A percentile compares a stretch with the other conserved stretches of the same genome.
phyloP scores from a whole-genome alignment of 352 stramenopile species.

The Phytopythium boreale region DNA sequence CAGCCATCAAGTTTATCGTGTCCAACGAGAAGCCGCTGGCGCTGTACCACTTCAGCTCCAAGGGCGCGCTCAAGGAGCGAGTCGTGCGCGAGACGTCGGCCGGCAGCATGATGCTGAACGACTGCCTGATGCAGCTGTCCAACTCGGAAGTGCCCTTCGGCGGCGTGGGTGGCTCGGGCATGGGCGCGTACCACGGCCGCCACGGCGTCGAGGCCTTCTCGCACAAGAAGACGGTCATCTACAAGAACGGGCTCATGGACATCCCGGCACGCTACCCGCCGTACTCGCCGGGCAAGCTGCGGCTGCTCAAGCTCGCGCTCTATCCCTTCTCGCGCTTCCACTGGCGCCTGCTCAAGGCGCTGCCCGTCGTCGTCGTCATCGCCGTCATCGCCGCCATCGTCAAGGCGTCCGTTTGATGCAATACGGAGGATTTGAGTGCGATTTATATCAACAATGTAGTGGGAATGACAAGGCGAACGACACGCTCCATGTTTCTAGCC shows the following conservation, averaged over 20 bases:
- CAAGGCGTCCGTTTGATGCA: slow-evolving; percentile 17
- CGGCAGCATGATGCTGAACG: slow-evolving; percentile 74
- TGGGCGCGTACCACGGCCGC: slow-evolving; percentile 82
- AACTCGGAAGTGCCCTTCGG: slow-evolving; percentile 78
- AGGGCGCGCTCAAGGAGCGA: slow-evolving; percentile 30
- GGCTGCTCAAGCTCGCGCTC: slow-evolving; percentile 35
- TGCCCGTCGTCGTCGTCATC: slow-evolving; percentile 23
- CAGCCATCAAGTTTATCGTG: slow-evolving; percentile 34
- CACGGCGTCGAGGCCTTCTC: slow-evolving; percentile 79
- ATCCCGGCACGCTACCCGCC: slow-evolving; percentile 50
- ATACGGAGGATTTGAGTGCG: background rate
- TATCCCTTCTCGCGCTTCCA: slow-evolving; percentile 46
- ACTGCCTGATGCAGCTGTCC: slow-evolving; percentile 71
- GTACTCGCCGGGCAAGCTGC: slow-evolving; percentile 32
- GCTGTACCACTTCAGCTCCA: slow-evolving; percentile 82
- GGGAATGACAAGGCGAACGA: background rate
- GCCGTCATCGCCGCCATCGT: slow-evolving; percentile 28
- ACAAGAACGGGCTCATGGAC: slow-evolving; percentile 61
- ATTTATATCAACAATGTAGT: no score
- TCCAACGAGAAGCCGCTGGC: slow-evolving; percentile 73
- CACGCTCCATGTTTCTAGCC: background rate
- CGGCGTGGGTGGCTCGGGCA: slow-evolving; percentile 74
- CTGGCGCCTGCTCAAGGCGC: slow-evolving; percentile 30
- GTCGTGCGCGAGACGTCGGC: slow-evolving; percentile 48
- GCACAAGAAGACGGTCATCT: slow-evolving; percentile 63